Conservation (phyloP, 108 stramenopile genomes). For the Skeletonema costatum region DNA sequence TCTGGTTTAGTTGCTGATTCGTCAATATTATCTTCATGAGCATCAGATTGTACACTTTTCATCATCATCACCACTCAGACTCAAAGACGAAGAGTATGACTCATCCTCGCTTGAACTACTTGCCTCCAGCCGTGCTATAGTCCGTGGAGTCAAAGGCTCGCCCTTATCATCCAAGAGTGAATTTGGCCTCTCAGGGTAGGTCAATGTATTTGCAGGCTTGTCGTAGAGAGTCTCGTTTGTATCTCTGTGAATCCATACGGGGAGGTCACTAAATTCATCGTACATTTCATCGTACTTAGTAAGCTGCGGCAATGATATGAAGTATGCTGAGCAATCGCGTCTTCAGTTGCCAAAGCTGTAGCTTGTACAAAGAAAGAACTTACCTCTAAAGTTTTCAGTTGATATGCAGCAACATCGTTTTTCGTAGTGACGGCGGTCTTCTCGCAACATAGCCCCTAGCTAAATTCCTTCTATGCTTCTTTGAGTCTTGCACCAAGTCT, state of each 20-base stretch:
- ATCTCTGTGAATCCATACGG: constrained; percentile 30
- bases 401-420: constrained; percentile 25
- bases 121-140: constrained; percentile 25
- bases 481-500: constrained; percentile 2
- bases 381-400: constrained; percentile 28
- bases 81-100: background rate
- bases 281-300: constrained; percentile 31
- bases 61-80: background rate
- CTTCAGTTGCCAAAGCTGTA: background rate
- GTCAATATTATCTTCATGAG: background rate
- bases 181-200: constrained; percentile 12
- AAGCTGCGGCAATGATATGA: background rate
- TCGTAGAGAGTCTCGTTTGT: constrained; percentile 24
- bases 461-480: constrained; percentile 17
- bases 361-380: background rate
- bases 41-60: background rate
- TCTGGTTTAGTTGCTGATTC: background rate
- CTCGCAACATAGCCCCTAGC: background rate
- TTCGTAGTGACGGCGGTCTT: constrained; percentile 38
- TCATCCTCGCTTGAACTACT: constrained; percentile 34
- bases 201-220: constrained; percentile 17
- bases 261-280: constrained; percentile 50
- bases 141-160: constrained; percentile 19
- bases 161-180: constrained; percentile 30
- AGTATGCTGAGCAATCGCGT: background rate